phyloP scores from a whole-genome alignment of 2,329 filamentous ascomycete species.

The Cryphonectria parasitica region DNA sequence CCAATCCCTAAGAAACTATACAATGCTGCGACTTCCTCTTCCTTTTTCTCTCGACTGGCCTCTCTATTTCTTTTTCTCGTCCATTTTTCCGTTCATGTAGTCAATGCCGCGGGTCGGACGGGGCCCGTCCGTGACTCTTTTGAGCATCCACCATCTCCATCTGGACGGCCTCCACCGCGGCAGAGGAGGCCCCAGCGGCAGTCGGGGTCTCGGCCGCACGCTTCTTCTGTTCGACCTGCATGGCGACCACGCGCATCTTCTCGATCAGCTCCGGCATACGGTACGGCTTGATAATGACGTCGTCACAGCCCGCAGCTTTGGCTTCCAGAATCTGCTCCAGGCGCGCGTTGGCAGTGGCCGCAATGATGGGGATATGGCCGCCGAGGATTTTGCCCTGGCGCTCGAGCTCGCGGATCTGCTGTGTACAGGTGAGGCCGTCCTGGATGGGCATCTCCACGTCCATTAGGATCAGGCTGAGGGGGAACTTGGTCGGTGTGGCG shows the following conservation, averaged over 20 bases:
- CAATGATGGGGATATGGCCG: constrained; percentile 64
- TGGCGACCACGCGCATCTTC: constrained; percentile 59
- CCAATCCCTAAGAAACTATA: constrained; percentile 7
- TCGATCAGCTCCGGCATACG: constrained; percentile 63
- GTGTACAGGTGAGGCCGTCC: constrained; percentile 70
- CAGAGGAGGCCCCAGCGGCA: not conserved
- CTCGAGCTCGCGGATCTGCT: constrained; percentile 66
- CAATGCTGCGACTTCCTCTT: constrained; percentile 13
- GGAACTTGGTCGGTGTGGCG: constrained; percentile 35
- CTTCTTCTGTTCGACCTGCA: constrained; percentile 31
- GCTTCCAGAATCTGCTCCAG: constrained; percentile 62
- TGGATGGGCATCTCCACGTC: constrained; percentile 78
- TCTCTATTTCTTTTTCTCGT: not conserved
- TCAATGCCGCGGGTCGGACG: constrained; percentile 3
- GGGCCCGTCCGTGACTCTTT: not conserved
- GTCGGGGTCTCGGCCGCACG: constrained; percentile 7
- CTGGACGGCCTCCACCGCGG: not conserved
- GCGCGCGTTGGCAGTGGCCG: constrained; percentile 69
- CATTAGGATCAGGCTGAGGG: constrained; percentile 70
- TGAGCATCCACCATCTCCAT: not conserved
- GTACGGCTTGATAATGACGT: constrained; percentile 75
- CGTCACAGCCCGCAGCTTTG: constrained; percentile 59
- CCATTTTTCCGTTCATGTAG: constrained; percentile 13
- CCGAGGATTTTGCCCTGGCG: constrained; percentile 53
- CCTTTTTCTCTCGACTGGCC: not conserved